Evolutionary conservation across 441 rosid genomes (phyloP), one percentile per base, ranked within the genome.

Genomic region (Omphalea diandra): DNA sequence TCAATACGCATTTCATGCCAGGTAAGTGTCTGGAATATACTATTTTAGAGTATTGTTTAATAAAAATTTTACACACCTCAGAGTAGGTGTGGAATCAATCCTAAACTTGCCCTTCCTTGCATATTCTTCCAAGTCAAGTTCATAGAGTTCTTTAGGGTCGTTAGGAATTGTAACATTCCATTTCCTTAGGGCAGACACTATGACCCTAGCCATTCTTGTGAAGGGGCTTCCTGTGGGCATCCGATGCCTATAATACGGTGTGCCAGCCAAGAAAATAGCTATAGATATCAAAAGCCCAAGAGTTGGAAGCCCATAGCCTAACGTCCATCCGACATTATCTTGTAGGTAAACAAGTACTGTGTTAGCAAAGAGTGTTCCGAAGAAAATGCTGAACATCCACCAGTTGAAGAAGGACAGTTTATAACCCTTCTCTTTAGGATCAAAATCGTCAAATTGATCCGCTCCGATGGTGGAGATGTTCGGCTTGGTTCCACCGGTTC

Each of bases 331-430:
- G 8, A 92, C 90, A 58, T 92, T 95, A 77, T 95, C 99, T 74
- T 95, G 99, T 55, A 92, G 78, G 74, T 90, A 95, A 4, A 90
- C 93, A 14, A 95, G 88, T 11, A 83, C 52, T 0, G 97, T 89
- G 81, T 90, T 89, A 63, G 97, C 98, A 43, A 95, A 90, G 35
- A 93, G 89, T 14, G 92, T 83, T n/a, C 99, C 99, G 63, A 88
- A 84, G 75, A 90, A 94, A 61, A 90, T 92, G 82, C 96, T 82
- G 74, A 92, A 92, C 97, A 90, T 86, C 98, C 98, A 94, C 98
- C 99, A 92, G 44, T 92, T 94, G 94, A 94, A 92, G 86, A 94
- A 94, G 22, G 99, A 90, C 4, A 86, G 86, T 80, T 92, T 94
- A 1, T 82, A 82, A 53, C 38, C 69, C 77, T 93, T 94, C 81